Conservation (phyloP, 169 alveolate genomes). For the Theileria luwenshuni region DNA sequence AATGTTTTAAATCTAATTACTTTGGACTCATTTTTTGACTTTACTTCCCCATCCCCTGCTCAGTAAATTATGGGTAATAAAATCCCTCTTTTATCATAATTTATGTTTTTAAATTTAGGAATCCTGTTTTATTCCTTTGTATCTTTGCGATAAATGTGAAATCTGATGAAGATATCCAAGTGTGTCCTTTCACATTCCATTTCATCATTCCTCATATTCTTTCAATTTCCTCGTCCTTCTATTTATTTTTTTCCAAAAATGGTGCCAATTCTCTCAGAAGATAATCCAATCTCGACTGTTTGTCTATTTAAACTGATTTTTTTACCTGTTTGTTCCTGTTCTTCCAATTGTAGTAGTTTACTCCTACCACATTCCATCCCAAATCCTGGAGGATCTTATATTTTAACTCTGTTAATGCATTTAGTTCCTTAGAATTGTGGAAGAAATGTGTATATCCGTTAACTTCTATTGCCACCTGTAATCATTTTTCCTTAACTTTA, state of each 20-base stretch:
- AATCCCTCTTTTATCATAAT: no score
- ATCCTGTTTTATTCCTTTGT: no score
- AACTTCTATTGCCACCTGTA: conserved; percentile 64
- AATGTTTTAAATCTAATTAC: not conserved
- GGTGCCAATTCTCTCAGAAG: conserved; percentile 3
- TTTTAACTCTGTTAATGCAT: conserved; percentile 48
- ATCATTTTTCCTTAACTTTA: not conserved
- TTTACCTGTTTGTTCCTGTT: conserved; percentile 54
- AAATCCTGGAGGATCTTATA: conserved; percentile 53
- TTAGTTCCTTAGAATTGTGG: conserved; percentile 48
- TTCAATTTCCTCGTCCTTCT: no score
- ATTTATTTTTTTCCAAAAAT: no score
- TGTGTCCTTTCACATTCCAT: no score
- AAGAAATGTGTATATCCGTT: conserved; percentile 68
- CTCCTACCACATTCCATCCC: conserved; percentile 67
- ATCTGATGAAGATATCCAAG: no score
- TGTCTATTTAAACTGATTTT: not conserved
- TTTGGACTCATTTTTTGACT: not conserved
- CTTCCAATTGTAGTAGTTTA: conserved; percentile 68
- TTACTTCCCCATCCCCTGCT: conserved; percentile 30
- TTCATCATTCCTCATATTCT: no score
- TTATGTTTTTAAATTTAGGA: no score
- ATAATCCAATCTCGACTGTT: conserved; percentile 22
- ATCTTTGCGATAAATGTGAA: no score
- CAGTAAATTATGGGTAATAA: no score